Evolutionary conservation across 2,329 filamentous ascomycete genomes (phyloP), one percentile per base, ranked within the genome.

Genomic region (Fusarium dlaminii): DNA sequence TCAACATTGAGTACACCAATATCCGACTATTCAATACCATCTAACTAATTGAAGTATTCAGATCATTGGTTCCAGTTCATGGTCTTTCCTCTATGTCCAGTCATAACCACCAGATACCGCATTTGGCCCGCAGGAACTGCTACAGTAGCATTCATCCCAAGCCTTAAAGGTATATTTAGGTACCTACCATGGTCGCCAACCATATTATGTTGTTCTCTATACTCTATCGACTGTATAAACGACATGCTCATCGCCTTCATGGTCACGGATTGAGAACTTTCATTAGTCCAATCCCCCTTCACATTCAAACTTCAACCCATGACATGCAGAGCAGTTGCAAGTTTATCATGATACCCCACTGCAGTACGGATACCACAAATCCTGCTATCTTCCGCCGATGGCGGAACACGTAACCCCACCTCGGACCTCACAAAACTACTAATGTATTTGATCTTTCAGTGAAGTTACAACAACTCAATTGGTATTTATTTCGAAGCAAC

Each of bases 361-460:
- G 46, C 32, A 59, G 63, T 49, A 36, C 49, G n/a, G 49, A 52
- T 34, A 51, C 68, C 48, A 63, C 39, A 60, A 56, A 49, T 49
- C 39, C 43, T 45, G 37, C 43, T 54, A 36, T 60, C 24, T 51
- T 36, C 32, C 62, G 61, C 72, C 72, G 68, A 75, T 75, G 55
- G 39, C 68, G 68, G 65, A 74, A 68, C 43, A 72, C 27, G 32
- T 30, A 74, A 73, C 73, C 71, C 73, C 66, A 68, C 71, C 46
- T 27, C 20, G 24, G 12, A 24, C n/a, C 32, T 24, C 57, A 43
- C 43, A 55, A 72, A 68, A 64, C 36, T 59, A 30, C 22, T 30
- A 8, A 51, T 32, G 22, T n/a, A 55, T 56, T 15, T 27, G 15
- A 32, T 40, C 40, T 22, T 55, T 57, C 30, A 37, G 36, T 36